A percentile compares a stretch with the other conserved stretches of the same genome.
Conservation (phyloP, 2,329 filamentous ascomycete genomes). For the Diaporthe caulivora region DNA sequence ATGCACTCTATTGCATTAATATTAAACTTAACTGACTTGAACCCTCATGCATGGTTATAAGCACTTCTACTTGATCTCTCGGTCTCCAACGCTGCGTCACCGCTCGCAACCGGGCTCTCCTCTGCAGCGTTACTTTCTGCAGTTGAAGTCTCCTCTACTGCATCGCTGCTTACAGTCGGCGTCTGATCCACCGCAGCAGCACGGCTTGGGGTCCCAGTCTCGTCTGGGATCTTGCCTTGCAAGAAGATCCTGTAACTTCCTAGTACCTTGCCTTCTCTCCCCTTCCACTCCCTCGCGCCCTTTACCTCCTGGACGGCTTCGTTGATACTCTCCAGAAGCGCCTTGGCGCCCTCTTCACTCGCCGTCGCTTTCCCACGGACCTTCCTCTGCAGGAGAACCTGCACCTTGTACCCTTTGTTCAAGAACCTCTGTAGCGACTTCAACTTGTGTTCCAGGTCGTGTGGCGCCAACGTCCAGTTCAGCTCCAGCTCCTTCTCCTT, state of each 20-base stretch:
- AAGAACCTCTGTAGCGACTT: conserved; percentile 77
- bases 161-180: not conserved
- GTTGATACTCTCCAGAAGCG: conserved; percentile 65
- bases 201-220: conserved; percentile 5
- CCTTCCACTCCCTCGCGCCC: conserved; percentile 56
- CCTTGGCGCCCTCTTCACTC: conserved; percentile 70
- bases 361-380: conserved; percentile 74
- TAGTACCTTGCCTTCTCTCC: conserved; percentile 57
- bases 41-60: not conserved
- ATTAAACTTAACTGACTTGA: not conserved
- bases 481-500: conserved; percentile 83
- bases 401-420: conserved; percentile 79
- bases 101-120: not conserved
- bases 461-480: conserved; percentile 84
- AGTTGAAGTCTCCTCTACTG: not conserved
- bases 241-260: conserved; percentile 52
- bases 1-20: too few relatives aligned
- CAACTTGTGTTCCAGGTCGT: conserved; percentile 82
- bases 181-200: not conserved
- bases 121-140: conserved; percentile 9
- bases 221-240: conserved; percentile 50
- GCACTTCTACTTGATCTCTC: not conserved
- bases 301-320: conserved; percentile 47
- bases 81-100: not conserved
- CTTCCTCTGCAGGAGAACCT: conserved; percentile 75